Conservation (phyloP, 768 basidiomycete genomes). For the Mycena capillaripes region DNA sequence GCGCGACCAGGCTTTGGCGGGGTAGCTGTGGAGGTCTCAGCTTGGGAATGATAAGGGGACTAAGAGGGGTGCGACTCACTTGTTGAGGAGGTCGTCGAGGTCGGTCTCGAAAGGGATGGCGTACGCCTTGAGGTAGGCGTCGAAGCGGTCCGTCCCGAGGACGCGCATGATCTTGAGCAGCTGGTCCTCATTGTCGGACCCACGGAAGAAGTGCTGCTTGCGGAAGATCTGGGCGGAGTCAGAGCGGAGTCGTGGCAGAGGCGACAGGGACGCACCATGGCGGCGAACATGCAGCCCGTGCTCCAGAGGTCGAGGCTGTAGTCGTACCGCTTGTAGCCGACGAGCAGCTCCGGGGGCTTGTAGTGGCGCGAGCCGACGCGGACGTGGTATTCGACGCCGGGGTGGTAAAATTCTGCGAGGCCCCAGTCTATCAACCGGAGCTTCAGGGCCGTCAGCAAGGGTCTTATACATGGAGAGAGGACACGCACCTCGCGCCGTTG, state of each 20-base stretch:
- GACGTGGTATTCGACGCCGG: slow-evolving; percentile 78
- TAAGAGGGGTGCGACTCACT: slow-evolving; percentile 61
- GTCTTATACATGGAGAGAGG: not conserved
- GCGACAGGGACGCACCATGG: slow-evolving; percentile 64
- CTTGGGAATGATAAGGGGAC: not conserved
- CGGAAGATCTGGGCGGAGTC: slow-evolving; percentile 69
- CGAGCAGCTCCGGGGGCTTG: slow-evolving; percentile 80
- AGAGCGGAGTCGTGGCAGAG: not conserved
- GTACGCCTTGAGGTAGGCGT: slow-evolving; percentile 69
- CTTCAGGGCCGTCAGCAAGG: slow-evolving; percentile 42
- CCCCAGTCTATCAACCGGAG: slow-evolving; percentile 82
- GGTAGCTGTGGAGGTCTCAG: slow-evolving; percentile 67
- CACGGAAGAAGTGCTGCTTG: slow-evolving; percentile 81
- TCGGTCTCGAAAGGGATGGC: slow-evolving; percentile 77
- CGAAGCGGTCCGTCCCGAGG: slow-evolving; percentile 75
- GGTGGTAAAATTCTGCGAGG: slow-evolving; percentile 83
- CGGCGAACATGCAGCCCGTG: slow-evolving; percentile 82
- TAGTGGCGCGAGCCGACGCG: slow-evolving; percentile 68
- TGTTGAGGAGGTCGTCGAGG: slow-evolving; percentile 66
- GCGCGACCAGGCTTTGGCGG: slow-evolving; percentile 92
- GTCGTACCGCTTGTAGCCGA: slow-evolving; percentile 81
- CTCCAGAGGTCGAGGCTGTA: slow-evolving; percentile 83
- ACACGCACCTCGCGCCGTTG: slow-evolving; percentile 67
- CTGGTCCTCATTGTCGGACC: slow-evolving; percentile 82
- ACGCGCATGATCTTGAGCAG: slow-evolving; percentile 78